These are phyloP conservation scores for Fraxinus floribunda DNA, from an alignment of 305 asterid species.

Conservation along the genomic window DNA sequence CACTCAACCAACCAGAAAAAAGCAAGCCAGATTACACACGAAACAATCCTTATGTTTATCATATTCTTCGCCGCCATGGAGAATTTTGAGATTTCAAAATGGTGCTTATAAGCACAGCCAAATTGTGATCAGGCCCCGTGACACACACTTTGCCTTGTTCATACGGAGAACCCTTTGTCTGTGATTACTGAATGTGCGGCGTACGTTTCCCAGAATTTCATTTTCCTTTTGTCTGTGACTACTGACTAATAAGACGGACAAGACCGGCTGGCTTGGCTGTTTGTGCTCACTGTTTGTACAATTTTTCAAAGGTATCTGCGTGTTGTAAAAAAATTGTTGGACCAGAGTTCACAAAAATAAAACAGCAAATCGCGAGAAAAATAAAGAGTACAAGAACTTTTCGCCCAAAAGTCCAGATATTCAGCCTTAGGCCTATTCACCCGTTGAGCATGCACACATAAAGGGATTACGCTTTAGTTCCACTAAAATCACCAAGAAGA, in stretches of 20 bases:
- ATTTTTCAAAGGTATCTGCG: background rate
- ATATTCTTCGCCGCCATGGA: constrained; percentile 15
- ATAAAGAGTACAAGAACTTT: too few relatives aligned
- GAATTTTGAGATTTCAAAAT: background rate
- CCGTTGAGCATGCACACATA: too few relatives aligned
- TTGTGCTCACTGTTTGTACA: background rate
- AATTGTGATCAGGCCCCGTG: background rate
- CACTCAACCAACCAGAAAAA: constrained; percentile 26
- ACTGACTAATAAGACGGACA: background rate
- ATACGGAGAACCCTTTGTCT: background rate
- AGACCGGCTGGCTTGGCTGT: background rate
- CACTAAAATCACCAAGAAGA: too few relatives aligned
- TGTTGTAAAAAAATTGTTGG: too few relatives aligned
- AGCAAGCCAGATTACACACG: constrained; percentile 23
- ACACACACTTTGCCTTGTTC: background rate
- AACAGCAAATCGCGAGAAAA: too few relatives aligned
- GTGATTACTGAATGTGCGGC: background rate
- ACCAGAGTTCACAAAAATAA: too few relatives aligned
- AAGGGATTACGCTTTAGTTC: too few relatives aligned
- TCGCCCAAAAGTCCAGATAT: too few relatives aligned
- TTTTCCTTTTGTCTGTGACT: background rate
- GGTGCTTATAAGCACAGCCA: background rate
- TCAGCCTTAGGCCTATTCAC: too few relatives aligned
- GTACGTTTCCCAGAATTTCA: background rate
- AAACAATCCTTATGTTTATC: background rate